Conservation (phyloP, 2,329 filamentous ascomycete genomes). For the Aspergillus pseudotamarii region DNA sequence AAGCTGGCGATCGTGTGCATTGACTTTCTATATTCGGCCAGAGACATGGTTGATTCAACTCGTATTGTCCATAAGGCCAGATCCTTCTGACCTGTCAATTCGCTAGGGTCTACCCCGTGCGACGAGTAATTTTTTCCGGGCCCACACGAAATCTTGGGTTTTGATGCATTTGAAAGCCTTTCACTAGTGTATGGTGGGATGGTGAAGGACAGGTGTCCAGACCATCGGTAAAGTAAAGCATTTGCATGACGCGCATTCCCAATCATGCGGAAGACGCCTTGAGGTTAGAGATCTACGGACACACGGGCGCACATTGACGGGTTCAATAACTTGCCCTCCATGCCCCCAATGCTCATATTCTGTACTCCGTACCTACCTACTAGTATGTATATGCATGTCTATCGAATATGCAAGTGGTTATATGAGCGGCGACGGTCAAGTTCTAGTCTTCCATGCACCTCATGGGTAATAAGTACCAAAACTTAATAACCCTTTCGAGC, state of each 20-base stretch:
- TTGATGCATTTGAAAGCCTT: neutral
- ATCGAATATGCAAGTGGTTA: slow-evolving; percentile 7
- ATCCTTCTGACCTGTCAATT: slow-evolving; percentile 7
- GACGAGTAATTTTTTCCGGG: slow-evolving; percentile 5
- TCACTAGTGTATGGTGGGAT: neutral
- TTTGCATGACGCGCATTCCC: slow-evolving; percentile 10
- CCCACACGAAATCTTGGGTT: neutral
- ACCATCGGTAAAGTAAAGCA: neutral
- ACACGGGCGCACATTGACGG: slow-evolving; percentile 2
- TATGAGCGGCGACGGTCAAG: neutral
- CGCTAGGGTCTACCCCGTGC: neutral
- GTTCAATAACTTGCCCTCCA: neutral
- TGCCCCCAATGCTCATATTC: neutral
- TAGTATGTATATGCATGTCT: slow-evolving; percentile 14
- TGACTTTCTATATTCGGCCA: neutral
- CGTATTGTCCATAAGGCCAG: neutral
- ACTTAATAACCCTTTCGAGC: neutral
- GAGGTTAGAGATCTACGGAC: neutral
- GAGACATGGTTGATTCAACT: neutral
- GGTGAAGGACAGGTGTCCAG: neutral
- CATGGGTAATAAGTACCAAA: neutral
- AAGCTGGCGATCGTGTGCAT: neutral
- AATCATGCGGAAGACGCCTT: neutral
- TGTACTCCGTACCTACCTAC: too few species aligned
- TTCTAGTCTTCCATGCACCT: neutral